These are phyloP conservation scores for Blastobotrys malaysiensis DNA, from an alignment of 1,139 yeast genomes.

Conservation along the genomic window DNA sequence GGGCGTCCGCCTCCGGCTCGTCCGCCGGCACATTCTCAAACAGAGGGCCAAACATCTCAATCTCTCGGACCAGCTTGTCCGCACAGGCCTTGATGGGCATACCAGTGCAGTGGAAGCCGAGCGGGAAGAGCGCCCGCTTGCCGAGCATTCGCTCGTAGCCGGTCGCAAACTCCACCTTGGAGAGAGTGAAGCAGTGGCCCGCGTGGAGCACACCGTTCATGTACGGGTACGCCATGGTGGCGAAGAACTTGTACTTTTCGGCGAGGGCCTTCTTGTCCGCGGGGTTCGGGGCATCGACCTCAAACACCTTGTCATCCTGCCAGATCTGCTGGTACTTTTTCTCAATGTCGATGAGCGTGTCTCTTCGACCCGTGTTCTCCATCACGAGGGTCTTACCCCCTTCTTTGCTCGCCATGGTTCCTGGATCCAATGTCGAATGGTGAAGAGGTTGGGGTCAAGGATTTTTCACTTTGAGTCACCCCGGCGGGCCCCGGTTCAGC, in stretches of 20 bases:
- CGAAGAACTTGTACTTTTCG: constrained; percentile 69
- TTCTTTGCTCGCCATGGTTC: constrained; percentile 13
- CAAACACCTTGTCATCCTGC: constrained; percentile 81
- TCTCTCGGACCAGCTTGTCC: constrained; percentile 88
- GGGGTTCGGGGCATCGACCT: constrained; percentile 77
- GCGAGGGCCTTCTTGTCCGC: constrained; percentile 74
- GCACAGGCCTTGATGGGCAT: constrained; percentile 98
- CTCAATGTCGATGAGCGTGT: constrained; percentile 83
- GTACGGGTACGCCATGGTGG: constrained; percentile 97
- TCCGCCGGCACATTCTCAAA: constrained; percentile 62
- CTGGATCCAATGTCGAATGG: background rate
- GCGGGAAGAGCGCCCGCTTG: constrained; percentile 85
- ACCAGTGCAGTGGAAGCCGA: constrained; percentile 99
- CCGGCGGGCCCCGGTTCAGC: background rate
- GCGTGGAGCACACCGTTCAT: constrained; percentile 99
- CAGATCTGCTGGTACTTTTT: constrained; percentile 83
- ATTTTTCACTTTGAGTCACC: background rate
- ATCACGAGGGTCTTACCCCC: constrained; percentile 36
- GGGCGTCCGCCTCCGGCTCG: constrained; percentile 42
- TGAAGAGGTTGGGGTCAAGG: background rate
- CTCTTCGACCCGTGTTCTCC: constrained; percentile 79
- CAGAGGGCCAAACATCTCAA: constrained; percentile 83
- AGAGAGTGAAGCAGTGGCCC: constrained; percentile 93
- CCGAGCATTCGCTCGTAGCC: constrained; percentile 97
- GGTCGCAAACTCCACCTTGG: constrained; percentile 88